Base-by-base conservation (phyloP, 345 rosid genomes). In the Cardamine occulta region DNA sequence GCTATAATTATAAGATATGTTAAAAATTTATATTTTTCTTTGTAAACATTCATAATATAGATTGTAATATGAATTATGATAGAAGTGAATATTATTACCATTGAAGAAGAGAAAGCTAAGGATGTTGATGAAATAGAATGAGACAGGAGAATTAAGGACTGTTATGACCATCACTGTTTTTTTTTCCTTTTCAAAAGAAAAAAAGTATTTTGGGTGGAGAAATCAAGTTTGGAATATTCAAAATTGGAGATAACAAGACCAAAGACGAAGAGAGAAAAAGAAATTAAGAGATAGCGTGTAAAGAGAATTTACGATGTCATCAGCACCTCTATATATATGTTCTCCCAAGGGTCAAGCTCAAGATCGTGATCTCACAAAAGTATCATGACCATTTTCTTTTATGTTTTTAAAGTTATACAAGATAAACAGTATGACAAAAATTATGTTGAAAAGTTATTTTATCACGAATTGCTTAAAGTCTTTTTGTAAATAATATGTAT, bases 311-410 rank as follows among this genome's bases (percentile, higher is more conserved):
- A 15, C 56, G 63, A 53, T 75, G 68, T 59, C 68, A 75, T 68
- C 26, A 75, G 32, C 69, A 39, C 63, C 47, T 68, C 74, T 75
- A 68, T 75, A 75, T 76, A 76, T 68, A 76, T 74, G 9, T 68
- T 76, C 39, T 68, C 79, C 54, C 11, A 53, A 76, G 63, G 74
- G 74, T 76, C 74, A 68, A 54, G 51, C 19, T 68, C 53, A 67
- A 59, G 67, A 49, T 60, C n/a, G 45, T 68, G 63, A 61, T 62
- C 69, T 61, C 40, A 62, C 63, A 28, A 68, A 68, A 52, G 63
- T 61, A 65, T 45, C 54, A 42, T 75, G 56, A 60, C 79, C 63
- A 51, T 18, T 19, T 60, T 39, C 21, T n/a, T 68, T 68, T 52
- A 29, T 5, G 28, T 40, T 60, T 66, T 66, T 29, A 68, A 76